phyloP scores from a whole-genome alignment of 768 basidiomycete genomes.

The Holtermannia corniformis region DNA sequence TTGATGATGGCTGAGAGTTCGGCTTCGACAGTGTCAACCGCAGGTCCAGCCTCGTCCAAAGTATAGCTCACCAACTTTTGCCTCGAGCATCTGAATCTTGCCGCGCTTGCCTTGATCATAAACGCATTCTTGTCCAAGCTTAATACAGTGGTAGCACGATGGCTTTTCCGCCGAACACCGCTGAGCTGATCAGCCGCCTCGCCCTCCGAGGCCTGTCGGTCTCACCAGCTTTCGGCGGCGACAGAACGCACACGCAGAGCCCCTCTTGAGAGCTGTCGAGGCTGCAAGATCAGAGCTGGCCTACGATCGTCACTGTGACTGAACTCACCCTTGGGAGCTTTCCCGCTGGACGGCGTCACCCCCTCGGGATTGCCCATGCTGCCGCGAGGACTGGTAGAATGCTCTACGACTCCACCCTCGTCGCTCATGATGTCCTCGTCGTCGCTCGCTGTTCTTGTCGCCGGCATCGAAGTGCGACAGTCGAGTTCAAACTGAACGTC shows the following conservation, averaged over 20 bases:
- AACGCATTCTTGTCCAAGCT: conserved; percentile 28
- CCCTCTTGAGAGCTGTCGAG: background rate
- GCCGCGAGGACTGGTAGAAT: no score
- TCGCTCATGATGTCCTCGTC: no score
- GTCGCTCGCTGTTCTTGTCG: no score
- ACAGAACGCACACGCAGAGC: conserved; percentile 26
- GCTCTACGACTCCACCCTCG: no score
- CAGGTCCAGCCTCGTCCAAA: background rate
- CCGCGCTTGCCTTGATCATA: conserved; percentile 11
- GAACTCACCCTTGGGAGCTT: no score
- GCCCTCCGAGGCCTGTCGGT: background rate
- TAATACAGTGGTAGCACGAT: conserved; percentile 22
- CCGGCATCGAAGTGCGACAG: no score
- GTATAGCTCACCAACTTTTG: conserved; percentile 2
- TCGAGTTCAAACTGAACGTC: no score
- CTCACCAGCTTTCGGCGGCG: conserved; percentile 25
- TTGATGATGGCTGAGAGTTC: background rate
- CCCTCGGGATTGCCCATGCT: no score
- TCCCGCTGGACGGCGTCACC: no score
- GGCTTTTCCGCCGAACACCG: conserved; percentile 27
- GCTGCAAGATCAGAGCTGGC: no score
- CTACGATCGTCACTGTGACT: no score
- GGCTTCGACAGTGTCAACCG: background rate
- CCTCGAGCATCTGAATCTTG: conserved; percentile 7
- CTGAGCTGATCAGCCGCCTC: conserved; percentile 2